Base-by-base conservation (phyloP, 1,284 basidiomycete genomes). In the Phlebopus sp. region DNA sequence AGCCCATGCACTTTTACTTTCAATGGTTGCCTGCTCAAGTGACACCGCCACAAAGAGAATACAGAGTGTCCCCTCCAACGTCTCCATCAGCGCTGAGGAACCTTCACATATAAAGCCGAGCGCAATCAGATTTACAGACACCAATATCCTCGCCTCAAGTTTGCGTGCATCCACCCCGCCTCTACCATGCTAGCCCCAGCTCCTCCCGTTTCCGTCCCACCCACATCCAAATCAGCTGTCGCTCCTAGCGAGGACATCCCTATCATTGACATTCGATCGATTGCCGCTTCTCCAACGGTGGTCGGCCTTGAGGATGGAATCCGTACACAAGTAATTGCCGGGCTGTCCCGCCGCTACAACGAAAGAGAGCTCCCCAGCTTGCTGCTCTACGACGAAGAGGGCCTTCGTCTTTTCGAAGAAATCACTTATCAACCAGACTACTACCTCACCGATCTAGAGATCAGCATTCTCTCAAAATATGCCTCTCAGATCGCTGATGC, bases 271-370 rank as follows among this genome's bases (percentile, higher is more conserved):
- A 43, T 43, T 21, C 42, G 42, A 23, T 43, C 42, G 5, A 43
- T 17, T 2, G 13, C 30, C 14, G 19, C 21, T 5, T 43, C 42
- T 9, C 18, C 31, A n/a, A 34, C 42, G 13, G 42, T 34, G 2
- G 23, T 34, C 15, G 42, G 31, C 15, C 42, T 43, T 11, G 42
- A 43, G 19, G 42, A 43, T 11, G 42, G 19, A 14, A 43, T 43
- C 35, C 19, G 15, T 36, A 2, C 36, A 29, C 27, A 90, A 72
- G 64, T 74, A 69, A 23, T 44, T 18, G n/a, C 49, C 15, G 49
- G 50, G 11, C 27, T 52, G 21, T 37, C 50, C 37, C 40, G 21
- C 30, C 32, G 40, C 14, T 42, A 47, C 34, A 47, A 47, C 34
- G 41, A 42, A 23, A 47, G 42, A 42, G 35, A 32, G n/a, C 39